phyloP scores from a whole-genome alignment of 2,329 filamentous ascomycete species.

The Fusarium transvaalense region DNA sequence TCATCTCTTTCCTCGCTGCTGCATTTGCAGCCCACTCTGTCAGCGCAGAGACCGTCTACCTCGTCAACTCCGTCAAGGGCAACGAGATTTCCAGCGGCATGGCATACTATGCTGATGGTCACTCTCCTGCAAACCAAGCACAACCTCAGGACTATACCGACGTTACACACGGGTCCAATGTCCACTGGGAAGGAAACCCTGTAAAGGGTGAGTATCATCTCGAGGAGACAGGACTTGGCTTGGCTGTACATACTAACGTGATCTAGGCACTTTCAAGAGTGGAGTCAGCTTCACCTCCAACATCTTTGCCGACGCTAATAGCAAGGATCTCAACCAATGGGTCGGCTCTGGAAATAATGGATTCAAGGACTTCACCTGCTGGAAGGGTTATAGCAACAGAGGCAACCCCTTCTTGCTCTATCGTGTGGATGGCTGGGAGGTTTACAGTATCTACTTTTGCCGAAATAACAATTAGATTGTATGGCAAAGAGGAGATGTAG shows the following conservation, averaged over 20 bases:
- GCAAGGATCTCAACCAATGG: not conserved
- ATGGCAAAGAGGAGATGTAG: no score
- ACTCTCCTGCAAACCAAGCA: not conserved
- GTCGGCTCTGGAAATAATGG: conserved; percentile 5
- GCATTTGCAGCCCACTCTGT: no score
- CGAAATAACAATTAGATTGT: not conserved
- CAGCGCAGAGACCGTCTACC: no score
- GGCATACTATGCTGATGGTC: not conserved
- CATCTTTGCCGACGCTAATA: not conserved
- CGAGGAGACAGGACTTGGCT: no score
- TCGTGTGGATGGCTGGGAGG: conserved; percentile 10
- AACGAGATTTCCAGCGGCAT: no score
- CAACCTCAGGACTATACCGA: conserved; percentile 3
- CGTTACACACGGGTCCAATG: not conserved
- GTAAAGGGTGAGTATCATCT: not conserved
- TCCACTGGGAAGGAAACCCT: not conserved
- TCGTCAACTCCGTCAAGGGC: no score
- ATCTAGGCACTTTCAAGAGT: not conserved
- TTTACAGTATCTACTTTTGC: not conserved
- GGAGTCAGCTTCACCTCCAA: conserved; percentile 10
- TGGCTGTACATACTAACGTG: not conserved
- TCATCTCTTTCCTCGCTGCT: no score
- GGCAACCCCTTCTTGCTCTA: not conserved
- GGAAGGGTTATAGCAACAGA: not conserved
- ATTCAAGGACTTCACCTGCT: conserved; percentile 5